Conservation (phyloP, 192 early-diverging fungal genomes). For the Entophlyctis helioformis region DNA sequence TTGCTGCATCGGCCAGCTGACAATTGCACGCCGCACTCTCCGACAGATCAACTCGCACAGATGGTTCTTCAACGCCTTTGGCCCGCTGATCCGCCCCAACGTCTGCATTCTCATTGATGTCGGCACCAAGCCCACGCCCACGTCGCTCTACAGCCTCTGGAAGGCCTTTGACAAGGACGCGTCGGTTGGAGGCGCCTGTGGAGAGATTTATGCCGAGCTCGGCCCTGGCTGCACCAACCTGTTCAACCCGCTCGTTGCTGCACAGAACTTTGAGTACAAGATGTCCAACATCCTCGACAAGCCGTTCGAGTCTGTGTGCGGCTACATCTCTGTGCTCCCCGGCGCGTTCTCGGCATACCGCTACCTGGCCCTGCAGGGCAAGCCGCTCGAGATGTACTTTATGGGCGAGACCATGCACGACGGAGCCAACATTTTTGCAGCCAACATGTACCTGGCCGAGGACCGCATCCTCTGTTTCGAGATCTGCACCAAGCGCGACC, state of each 20-base stretch:
- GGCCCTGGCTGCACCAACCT: slow-evolving; percentile 62
- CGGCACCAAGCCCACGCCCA: slow-evolving; percentile 75
- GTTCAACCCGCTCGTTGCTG: slow-evolving; percentile 80
- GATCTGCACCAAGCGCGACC: slow-evolving; percentile 69
- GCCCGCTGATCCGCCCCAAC: slow-evolving; percentile 66
- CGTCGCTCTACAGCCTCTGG: slow-evolving; percentile 86
- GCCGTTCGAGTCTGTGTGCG: slow-evolving; percentile 82
- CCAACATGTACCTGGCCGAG: slow-evolving; percentile 86
- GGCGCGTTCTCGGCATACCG: slow-evolving; percentile 96
- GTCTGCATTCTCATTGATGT: slow-evolving; percentile 89
- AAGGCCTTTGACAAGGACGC: slow-evolving; percentile 77
- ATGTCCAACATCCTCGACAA: slow-evolving; percentile 97
- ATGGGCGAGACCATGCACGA: slow-evolving; percentile 82
- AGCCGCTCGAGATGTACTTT: slow-evolving; percentile 72
- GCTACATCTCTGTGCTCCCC: slow-evolving; percentile 78
- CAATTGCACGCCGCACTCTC: neutral
- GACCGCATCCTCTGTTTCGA: slow-evolving; percentile 96
- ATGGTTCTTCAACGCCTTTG: slow-evolving; percentile 95
- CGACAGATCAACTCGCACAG: slow-evolving; percentile 83
- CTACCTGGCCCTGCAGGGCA: slow-evolving; percentile 69
- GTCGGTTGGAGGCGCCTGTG: slow-evolving; percentile 83
- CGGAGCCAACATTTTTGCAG: slow-evolving; percentile 65
- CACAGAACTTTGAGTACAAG: slow-evolving; percentile 98
- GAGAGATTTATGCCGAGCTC: slow-evolving; percentile 81
- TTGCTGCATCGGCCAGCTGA: neutral